Percentiles rank a stretch among this genome's conserved stretches.
These are phyloP conservation scores for Boletus sp. DNA, from an alignment of 1,284 basidiomycete species.

Conservation along the genomic window DNA sequence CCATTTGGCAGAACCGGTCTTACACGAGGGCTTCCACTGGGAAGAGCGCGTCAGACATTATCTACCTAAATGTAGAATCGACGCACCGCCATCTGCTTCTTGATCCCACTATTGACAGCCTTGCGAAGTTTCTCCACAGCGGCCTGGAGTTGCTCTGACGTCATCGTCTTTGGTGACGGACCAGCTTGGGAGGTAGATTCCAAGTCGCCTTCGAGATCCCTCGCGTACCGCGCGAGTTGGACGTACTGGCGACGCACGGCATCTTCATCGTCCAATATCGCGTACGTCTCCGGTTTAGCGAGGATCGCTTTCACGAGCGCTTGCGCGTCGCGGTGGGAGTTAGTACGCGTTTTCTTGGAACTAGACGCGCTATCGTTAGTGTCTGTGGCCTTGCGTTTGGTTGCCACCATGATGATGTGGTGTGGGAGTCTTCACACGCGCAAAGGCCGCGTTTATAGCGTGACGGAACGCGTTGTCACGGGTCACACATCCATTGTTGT, in stretches of 20 bases:
- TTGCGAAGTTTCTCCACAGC: conserved; percentile 48
- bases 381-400: conserved; percentile 41
- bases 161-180: conserved; percentile 40
- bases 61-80: background rate
- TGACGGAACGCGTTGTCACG: conserved; percentile 26
- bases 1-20: conserved; percentile 49
- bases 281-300: conserved; percentile 35
- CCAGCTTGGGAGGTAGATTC: conserved; percentile 10
- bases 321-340: conserved; percentile 34
- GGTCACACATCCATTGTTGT: conserved; percentile 9
- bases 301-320: conserved; percentile 40
- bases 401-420: conserved; percentile 12
- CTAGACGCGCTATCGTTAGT: conserved; percentile 11
- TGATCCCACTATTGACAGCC: conserved; percentile 50
- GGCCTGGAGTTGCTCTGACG: conserved; percentile 39
- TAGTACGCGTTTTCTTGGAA: conserved; percentile 34
- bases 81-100: conserved; percentile 50
- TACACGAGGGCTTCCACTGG: conserved; percentile 56
- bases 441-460: conserved; percentile 7
- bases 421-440: background rate
- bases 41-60: conserved; percentile 2
- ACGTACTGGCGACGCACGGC: conserved; percentile 35
- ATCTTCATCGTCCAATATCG: conserved; percentile 37
- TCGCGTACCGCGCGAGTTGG: conserved; percentile 46
- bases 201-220: conserved; percentile 41